Evolutionary conservation across 2,329 filamentous ascomycete species (phyloP).

Genomic region (Ophiostoma quercus): DNA sequence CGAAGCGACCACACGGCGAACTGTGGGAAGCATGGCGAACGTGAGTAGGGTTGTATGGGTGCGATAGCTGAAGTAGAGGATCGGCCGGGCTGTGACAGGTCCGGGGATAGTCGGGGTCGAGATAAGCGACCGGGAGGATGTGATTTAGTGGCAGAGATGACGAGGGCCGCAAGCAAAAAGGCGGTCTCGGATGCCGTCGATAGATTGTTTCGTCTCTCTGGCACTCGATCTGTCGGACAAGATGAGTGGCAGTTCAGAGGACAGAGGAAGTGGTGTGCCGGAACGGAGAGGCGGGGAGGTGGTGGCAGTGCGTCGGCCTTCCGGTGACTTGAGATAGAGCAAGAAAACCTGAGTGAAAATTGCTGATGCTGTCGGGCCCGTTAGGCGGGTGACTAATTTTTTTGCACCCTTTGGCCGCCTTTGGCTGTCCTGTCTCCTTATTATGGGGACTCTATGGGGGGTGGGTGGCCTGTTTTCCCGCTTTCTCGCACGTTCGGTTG

Average conservation of each 20-base stretch:
- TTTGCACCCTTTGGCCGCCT: conserved; percentile 15
- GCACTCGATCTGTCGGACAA: background rate
- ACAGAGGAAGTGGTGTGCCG: background rate
- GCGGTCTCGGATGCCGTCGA: background rate
- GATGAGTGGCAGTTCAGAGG: background rate
- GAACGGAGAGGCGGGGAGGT: background rate
- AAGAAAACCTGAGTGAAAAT: conserved; percentile 14
- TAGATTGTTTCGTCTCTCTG: background rate
- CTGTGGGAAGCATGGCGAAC: conserved; percentile 26
- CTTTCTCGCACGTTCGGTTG: conserved; percentile 8
- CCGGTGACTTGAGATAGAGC: background rate
- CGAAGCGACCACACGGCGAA: conserved; percentile 28
- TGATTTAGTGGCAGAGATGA: background rate
- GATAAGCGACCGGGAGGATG: conserved; percentile 7
- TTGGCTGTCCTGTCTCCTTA: background rate
- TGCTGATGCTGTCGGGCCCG: background rate
- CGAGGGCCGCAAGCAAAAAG: conserved; percentile 4
- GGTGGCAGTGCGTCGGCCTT: conserved; percentile 4
- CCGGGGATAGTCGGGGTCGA: background rate
- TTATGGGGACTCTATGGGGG: background rate
- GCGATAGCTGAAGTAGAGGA: background rate
- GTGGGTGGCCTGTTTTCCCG: conserved; percentile 7
- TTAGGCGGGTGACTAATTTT: conserved; percentile 16
- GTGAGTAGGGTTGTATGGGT: background rate
- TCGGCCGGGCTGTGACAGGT: background rate